Evolutionary conservation across 306 rosid genomes (phyloP), one percentile per base, ranked within the genome.

Genomic region (Acacia melanoxylon): DNA sequence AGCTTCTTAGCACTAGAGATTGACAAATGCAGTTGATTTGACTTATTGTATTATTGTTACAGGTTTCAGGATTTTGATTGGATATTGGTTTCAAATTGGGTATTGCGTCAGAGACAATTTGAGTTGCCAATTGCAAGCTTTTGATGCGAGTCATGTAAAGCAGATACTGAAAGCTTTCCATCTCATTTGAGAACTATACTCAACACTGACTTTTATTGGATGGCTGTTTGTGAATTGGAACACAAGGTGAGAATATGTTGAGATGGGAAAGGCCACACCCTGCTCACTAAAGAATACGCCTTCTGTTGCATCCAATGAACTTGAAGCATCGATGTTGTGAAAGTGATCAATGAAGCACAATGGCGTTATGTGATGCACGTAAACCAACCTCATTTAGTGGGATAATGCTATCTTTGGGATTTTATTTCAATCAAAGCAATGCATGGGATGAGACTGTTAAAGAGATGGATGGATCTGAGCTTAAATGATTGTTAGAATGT

Each of bases 61-160:
- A 49, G 42, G 77, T 73, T 16, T 51, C 13, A 20, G 78, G 67
- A 52, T 20, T 74, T 52, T 74, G 33, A 54, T 54, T 54, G 78
- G 24, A 42, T 11, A 13, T 44, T 54, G 59, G 35, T 20, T 54
- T 35, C 48, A 35, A 48, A 52, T 33, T 63, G 49, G 14, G 24
- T 16, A 14, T 33, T 49, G 63, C 27, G n/a, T 51, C 24, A 8
- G 65, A 74, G 33, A 74, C 67, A 52, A 12, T 35, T 54, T 35
- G 68, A 25, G 12, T 73, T 73, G 77, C 65, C 35, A 51, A 7
- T 3, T 54, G 78, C 68, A 35, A 54, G 33, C 41, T 19, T 35
- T 12, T 13, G 35, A 74, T 74, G 67, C 51, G 29, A 73, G 27
- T 49, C 63, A 4, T 73, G 65, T 16, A 51, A 16, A 49, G n/a